Conservation (phyloP, 306 rosid species). For the Datisca glomerata region DNA sequence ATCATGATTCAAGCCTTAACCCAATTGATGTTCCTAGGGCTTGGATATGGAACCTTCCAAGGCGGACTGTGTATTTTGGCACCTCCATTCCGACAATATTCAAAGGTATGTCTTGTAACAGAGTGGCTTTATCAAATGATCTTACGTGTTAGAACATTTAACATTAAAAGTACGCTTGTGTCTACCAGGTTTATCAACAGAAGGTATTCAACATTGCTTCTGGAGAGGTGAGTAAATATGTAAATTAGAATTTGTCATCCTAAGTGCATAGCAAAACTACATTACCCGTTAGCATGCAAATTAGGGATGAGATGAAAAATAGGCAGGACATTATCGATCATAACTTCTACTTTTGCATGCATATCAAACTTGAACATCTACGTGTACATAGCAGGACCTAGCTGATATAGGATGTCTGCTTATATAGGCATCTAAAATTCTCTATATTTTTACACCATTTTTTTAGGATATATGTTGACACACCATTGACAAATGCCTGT, state of each 20-base stretch:
- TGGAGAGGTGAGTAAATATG: conserved; percentile 14
- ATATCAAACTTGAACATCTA: no score
- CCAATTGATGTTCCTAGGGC: conserved; percentile 39
- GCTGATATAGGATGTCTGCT: no score
- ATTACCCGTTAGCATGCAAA: no score
- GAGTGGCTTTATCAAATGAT: conserved; percentile 2
- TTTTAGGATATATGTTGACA: no score
- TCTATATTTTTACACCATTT: no score
- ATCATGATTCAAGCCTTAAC: conserved; percentile 34
- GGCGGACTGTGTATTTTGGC: conserved; percentile 45
- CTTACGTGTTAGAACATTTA: not conserved
- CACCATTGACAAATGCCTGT: no score
- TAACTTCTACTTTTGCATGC: no score
- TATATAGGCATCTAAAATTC: no score
- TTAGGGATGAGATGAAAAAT: no score
- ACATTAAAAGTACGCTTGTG: not conserved
- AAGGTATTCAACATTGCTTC: conserved; percentile 21
- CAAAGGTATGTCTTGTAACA: conserved; percentile 7
- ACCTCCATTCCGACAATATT: conserved; percentile 39
- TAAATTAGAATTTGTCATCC: not conserved
- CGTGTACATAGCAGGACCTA: no score
- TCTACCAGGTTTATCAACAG: conserved; percentile 14
- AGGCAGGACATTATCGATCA: no score
- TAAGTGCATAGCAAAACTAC: no score
- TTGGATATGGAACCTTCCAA: conserved; percentile 39